phyloP scores from a whole-genome alignment of 306 rosid genomes.

The Prunus padus region DNA sequence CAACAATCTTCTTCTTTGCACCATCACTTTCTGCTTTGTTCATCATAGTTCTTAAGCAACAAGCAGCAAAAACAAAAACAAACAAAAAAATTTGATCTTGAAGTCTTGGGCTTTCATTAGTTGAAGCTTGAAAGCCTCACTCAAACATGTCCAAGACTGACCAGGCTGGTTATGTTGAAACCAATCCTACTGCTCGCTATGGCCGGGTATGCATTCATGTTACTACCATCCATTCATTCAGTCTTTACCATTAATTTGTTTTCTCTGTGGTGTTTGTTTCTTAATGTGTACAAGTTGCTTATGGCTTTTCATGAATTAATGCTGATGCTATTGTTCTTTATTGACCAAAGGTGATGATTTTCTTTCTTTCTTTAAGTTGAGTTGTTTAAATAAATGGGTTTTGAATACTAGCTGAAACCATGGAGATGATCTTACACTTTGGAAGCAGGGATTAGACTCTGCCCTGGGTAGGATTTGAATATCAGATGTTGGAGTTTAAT shows the following conservation, averaged over 20 bases:
- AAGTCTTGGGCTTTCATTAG: neutral
- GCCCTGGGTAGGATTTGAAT: no score
- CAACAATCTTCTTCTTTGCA: neutral
- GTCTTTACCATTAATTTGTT: neutral
- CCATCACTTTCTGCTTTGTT: neutral
- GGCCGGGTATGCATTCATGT: conserved; percentile 58
- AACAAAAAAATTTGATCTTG: neutral
- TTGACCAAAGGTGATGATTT: neutral
- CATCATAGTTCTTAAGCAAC: neutral
- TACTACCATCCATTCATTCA: neutral
- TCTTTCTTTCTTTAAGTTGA: neutral
- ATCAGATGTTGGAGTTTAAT: neutral
- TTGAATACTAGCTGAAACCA: neutral
- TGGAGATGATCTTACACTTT: conserved; percentile 2
- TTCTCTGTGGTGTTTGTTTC: neutral
- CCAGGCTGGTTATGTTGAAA: conserved; percentile 50
- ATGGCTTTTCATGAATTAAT: neutral
- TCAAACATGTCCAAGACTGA: conserved; percentile 7
- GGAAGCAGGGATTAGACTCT: neutral
- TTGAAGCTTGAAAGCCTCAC: no score
- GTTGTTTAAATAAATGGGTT: neutral
- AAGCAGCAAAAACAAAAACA: neutral
- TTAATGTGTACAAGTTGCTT: neutral
- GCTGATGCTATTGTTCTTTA: neutral
- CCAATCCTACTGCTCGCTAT: conserved; percentile 76